A percentile compares a stretch with the other conserved stretches of the same genome.
Evolutionary conservation across 1,284 basidiomycete species (phyloP).

Genomic region (Fomitopsis schrenkii): DNA sequence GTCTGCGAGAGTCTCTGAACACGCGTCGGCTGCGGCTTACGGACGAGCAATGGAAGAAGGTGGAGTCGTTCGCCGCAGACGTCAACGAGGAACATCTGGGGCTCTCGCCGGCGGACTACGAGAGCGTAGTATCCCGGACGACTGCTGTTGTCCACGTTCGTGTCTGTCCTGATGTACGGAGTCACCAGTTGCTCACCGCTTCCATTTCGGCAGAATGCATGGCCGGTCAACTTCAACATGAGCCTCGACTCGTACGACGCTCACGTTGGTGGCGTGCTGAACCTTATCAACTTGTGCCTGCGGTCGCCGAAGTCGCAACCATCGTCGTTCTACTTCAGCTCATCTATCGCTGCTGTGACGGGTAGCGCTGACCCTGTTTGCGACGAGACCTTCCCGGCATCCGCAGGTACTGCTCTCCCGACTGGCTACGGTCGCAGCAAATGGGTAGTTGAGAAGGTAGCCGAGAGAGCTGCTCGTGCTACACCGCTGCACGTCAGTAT

Average conservation of each 20-base stretch:
- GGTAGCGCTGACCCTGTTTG: conserved; percentile 26
- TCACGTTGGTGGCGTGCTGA: conserved; percentile 47
- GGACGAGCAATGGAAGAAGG: conserved; percentile 22
- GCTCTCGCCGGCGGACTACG: conserved; percentile 33
- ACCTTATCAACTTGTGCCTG: conserved; percentile 51
- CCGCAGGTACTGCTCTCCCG: conserved; percentile 34
- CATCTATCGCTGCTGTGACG: conserved; percentile 42
- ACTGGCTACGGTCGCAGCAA: conserved; percentile 59
- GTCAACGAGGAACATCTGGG: conserved; percentile 38
- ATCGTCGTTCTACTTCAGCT: conserved; percentile 52
- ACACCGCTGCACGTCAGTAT: conserved; percentile 35
- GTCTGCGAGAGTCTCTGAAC: conserved; percentile 33
- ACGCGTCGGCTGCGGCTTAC: conserved; percentile 11
- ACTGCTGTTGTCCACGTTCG: conserved; percentile 49
- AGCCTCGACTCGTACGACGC: conserved; percentile 44
- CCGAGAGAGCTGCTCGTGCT: conserved; percentile 33
- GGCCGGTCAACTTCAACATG: conserved; percentile 46
- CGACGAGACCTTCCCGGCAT: conserved; percentile 34
- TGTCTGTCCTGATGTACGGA: not conserved
- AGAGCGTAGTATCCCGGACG: conserved; percentile 28
- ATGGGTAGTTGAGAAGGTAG: conserved; percentile 60
- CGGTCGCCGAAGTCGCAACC: conserved; percentile 32
- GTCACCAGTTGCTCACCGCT: not conserved
- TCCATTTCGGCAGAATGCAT: conserved; percentile 34
- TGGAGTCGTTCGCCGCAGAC: conserved; percentile 41